A percentile compares a stretch with the other conserved stretches of the same genome.
Evolutionary conservation across 257 asterid genomes (phyloP).

Genomic region (Pogostemon cablin): DNA sequence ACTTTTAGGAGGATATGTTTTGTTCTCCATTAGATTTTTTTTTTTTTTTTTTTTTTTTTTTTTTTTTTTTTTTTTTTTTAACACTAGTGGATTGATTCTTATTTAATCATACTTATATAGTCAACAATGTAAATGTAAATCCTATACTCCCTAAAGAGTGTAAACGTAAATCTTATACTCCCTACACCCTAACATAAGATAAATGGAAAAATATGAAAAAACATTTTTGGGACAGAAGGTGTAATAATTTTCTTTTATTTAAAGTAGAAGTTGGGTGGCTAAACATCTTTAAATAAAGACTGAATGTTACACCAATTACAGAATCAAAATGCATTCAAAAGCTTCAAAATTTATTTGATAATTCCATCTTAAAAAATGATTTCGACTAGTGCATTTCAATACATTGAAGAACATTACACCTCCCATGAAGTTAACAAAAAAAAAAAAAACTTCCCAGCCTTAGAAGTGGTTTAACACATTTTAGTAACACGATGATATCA

Average conservation of each 20-base stretch:
- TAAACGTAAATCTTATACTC: too few relatives aligned
- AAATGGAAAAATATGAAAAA: too few relatives aligned
- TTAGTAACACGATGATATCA: constrained; percentile 16
- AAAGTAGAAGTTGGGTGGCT: background rate
- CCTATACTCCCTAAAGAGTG: too few relatives aligned
- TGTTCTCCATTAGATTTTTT: too few relatives aligned
- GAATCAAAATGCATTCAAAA: constrained; percentile 1
- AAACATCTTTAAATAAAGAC: background rate
- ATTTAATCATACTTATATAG: too few relatives aligned
- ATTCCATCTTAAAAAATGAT: background rate
- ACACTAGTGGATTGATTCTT: too few relatives aligned
- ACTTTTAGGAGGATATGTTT: too few relatives aligned
- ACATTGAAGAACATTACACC: background rate
- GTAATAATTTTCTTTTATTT: background rate
- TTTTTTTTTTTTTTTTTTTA: too few relatives aligned
- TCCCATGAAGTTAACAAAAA: background rate
- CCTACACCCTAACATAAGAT: too few relatives aligned
- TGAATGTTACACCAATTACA: background rate
- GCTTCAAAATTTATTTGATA: background rate
- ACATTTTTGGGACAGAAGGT: too few relatives aligned
- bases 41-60: too few relatives aligned
- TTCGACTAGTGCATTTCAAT: constrained; percentile 14
- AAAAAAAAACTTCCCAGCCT: background rate
- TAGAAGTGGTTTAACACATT: constrained; percentile 1
- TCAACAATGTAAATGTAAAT: too few relatives aligned